A percentile compares a stretch with the other conserved stretches of the same genome.
phyloP scores from a whole-genome alignment of 805 yeast genomes.

The Gaillardinia entomophila region DNA sequence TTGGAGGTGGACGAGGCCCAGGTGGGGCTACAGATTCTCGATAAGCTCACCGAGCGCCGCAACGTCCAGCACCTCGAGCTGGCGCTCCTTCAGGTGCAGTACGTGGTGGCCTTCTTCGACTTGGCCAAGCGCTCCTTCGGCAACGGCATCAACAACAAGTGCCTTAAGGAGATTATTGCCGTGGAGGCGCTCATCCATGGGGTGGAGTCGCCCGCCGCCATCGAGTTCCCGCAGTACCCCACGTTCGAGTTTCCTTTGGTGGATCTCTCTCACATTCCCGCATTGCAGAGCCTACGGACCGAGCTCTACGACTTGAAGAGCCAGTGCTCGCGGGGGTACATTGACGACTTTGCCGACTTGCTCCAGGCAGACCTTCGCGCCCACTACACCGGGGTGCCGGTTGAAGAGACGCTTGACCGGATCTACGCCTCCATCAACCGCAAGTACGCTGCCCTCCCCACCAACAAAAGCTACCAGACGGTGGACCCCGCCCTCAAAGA shows the following conservation, averaged over 20 bases:
- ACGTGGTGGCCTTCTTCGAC: conserved; percentile 29
- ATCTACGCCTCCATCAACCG: conserved; percentile 25
- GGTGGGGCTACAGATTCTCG: conserved; percentile 45
- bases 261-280: conserved; percentile 43
- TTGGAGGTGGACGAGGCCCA: conserved; percentile 47
- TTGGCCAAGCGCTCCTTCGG: conserved; percentile 43
- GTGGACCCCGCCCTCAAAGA: conserved; percentile 36
- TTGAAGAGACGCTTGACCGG: conserved; percentile 46
- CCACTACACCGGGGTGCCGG: conserved; percentile 48
- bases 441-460: conserved; percentile 8
- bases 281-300: conserved; percentile 45
- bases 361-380: conserved; percentile 56
- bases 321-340: conserved; percentile 67
- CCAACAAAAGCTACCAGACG: conserved; percentile 31
- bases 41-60: conserved; percentile 45
- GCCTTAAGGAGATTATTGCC: conserved; percentile 53
- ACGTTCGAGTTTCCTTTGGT: conserved; percentile 25
- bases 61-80: conserved; percentile 63
- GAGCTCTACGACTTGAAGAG: conserved; percentile 49
- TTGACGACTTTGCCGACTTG: conserved; percentile 48
- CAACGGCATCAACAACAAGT: conserved; percentile 42
- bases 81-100: conserved; percentile 47
- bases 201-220: conserved; percentile 8
- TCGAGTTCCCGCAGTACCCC: conserved; percentile 11
- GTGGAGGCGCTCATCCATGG: conserved; percentile 59